Base-by-base conservation (phyloP, 1,284 basidiomycete species). In the Trichosporon sp. region DNA sequence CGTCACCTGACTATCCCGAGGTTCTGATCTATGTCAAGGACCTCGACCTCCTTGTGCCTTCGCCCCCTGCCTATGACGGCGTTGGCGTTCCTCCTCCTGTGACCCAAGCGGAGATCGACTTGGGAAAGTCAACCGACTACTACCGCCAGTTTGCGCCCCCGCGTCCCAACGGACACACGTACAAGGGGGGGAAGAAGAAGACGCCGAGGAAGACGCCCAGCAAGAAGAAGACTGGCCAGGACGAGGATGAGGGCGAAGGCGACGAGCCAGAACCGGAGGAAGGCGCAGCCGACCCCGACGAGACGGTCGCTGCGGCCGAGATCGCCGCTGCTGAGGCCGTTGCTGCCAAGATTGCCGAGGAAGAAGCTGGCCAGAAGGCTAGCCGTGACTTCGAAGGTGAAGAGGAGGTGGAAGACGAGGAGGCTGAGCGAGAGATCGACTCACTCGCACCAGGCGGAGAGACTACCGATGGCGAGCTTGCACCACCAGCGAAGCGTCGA, bases 21-120 rank as follows among this genome's bases (percentile, higher is more conserved):
- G 73, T 81, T 5, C 74, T 78, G 43, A 76, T 83, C 69, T 80
- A 76, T 64, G 26, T 79, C 40, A 69, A 70, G 48, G 65, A 73
- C 0, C 67, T 56, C n/a, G 73, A 76, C 48, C 40, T 71, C 10
- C 70, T 83, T 21, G 78, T 80, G 7, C 71, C 71, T 4, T 75
- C 76, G 0, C 79, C 79, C 0, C 8, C 46, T 3, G 76, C 73
- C 0, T 83, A 80, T 65, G 43, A 68, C 19, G 81, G 81, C 16
- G 63, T 78, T 1, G 80, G 80, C 11, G 63, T 68, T 0, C 76
- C 78, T 1, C 80, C 80, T 1, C 26, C 68, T 0, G 32, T 79
- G 2, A 75, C 74, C 0, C 67, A 71, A 2, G 77, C 76, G 61
- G 70, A 68, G 56, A 72, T 75, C 1, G 71, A 70, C 31, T 32